Evolutionary conservation across 1,284 basidiomycete species (phyloP), one percentile per base, ranked within the genome.

Genomic region (Leccinum solheimii): DNA sequence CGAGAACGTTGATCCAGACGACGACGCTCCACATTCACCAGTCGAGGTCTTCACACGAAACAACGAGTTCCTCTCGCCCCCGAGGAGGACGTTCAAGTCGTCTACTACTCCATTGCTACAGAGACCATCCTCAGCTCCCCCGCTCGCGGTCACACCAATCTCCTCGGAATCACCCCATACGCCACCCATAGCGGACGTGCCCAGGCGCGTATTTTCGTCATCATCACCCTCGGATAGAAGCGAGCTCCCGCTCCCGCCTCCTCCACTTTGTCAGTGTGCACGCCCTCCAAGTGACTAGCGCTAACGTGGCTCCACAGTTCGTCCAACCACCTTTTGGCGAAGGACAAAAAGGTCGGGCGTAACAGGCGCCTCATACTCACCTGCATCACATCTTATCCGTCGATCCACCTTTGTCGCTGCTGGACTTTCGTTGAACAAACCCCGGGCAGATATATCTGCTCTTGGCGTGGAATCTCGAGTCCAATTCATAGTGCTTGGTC

Each of bases 241-340:
- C 13, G 80, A 84, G 60, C 77, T 85, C 32, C 70, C 82, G 43
- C 80, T 78, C 2, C 87, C 87, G 38, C 81, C 84, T 55, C 86
- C 87, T 23, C 84, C 85, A 58, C 75, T 89, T 56, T 81, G 87
- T 89, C 70, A 76, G 87, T 81, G 32, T 26, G 55, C 26, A 34
- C 3, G 23, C 49, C 5, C 3, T n/a, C 50, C 48, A 9, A 5
- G 5, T 21, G 10, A 30, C 0, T 5, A 9, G 7, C 21, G 30
- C 55, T 64, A 30, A 62, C 23, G 19, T 38, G 36, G 14, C 26
- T 48, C 13, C 2, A 1, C 59, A 84, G 83, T 82, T 56, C 86
- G 88, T 30, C 88, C 88, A 0, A 88, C 84, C 2, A 87, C 88
- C 0, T 90, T 90, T 71, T 90, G 88, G 88, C 79, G 87, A 34